A percentile compares a stretch with the other conserved stretches of the same genome.
Evolutionary conservation across 495 filamentous ascomycete genomes (phyloP).

Genomic region (Beverwykella pulmonaria): DNA sequence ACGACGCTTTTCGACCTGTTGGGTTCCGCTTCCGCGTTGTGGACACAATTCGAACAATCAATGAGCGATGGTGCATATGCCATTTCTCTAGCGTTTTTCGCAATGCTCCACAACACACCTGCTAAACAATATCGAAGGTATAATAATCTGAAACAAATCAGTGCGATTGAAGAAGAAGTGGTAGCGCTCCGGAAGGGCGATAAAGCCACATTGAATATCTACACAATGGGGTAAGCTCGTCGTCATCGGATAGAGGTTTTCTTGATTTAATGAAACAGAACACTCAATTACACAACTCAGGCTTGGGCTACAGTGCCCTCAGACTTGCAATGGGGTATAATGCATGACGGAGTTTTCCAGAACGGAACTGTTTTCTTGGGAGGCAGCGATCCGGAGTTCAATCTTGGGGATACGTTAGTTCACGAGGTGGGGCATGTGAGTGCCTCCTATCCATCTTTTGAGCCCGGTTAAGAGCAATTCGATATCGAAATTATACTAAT

Average conservation of each 20-base stretch:
- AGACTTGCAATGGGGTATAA: background rate
- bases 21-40: background rate
- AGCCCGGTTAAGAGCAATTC: no score
- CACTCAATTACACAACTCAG: background rate
- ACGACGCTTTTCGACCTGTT: background rate
- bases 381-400: background rate
- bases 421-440: background rate
- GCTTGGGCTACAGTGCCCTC: background rate
- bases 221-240: background rate
- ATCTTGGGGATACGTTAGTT: background rate
- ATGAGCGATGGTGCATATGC: background rate
- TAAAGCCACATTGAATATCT: background rate
- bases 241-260: no score
- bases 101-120: background rate
- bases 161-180: background rate
- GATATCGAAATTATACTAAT: background rate
- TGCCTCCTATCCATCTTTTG: background rate
- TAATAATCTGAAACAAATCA: background rate
- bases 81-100: no score
- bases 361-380: background rate
- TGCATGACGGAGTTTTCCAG: background rate
- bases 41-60: background rate
- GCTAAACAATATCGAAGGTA: background rate
- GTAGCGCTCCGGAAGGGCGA: background rate
- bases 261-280: background rate